Percentiles rank a stretch among this genome's conserved stretches.
These are phyloP conservation scores for Symbiodinium natans DNA, from an alignment of 73 alveolate species.

Conservation along the genomic window DNA sequence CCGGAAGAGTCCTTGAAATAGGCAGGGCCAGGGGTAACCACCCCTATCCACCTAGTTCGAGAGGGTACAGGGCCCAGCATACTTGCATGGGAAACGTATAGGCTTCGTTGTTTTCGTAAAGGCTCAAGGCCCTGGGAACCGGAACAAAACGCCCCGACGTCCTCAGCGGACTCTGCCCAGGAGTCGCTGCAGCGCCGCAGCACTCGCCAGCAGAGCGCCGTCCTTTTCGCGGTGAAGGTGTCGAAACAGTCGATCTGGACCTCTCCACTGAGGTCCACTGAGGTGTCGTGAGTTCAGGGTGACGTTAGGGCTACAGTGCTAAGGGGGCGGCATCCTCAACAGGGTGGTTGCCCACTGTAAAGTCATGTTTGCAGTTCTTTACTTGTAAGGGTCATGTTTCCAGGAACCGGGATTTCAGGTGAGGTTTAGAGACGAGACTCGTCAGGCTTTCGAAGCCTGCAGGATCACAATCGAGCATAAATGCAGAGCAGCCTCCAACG, in stretches of 20 bases:
- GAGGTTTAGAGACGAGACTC: no score
- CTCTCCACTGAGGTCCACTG: background rate
- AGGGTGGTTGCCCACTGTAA: background rate
- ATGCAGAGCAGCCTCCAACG: no score
- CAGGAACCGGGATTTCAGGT: no score
- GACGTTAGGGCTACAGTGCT: background rate
- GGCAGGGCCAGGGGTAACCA: no score
- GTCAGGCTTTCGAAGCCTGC: no score
- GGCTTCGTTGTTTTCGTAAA: no score
- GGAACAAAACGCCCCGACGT: background rate
- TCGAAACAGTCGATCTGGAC: slow-evolving; percentile 86
- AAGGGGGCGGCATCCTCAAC: background rate
- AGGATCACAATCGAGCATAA: no score
- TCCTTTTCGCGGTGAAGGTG: slow-evolving; percentile 59
- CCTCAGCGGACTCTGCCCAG: slow-evolving; percentile 34
- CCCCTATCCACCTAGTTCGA: no score
- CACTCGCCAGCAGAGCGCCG: slow-evolving; percentile 87
- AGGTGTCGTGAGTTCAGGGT: background rate
- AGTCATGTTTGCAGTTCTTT: background rate
- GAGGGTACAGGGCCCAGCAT: no score
- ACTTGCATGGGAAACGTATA: no score
- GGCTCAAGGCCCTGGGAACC: no score
- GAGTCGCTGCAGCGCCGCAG: slow-evolving; percentile 50
- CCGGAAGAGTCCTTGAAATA: no score
- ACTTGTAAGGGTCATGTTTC: background rate